Base-by-base conservation (phyloP, 2,329 filamentous ascomycete genomes). In the Fusarium euwallaceae region DNA sequence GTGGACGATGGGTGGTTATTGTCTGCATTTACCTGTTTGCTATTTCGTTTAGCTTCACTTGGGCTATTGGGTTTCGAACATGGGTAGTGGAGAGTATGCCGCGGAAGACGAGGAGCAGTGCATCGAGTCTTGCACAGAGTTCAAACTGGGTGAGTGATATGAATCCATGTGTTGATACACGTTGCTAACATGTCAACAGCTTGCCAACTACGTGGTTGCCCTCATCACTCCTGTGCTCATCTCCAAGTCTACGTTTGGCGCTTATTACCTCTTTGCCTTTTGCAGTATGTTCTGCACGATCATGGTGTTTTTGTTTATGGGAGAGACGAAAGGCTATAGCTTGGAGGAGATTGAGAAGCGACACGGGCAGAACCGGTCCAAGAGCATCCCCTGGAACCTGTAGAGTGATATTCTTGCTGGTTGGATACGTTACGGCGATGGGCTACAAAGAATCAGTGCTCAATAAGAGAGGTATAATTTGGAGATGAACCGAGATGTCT, bases 51-150 rank as follows among this genome's bases (percentile, higher is more conserved):
- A 84, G 80, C 20, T 79, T 79, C 2, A 86, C 87, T 0, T 91
- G 89, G 88, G 89, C 84, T 0, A 85, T 91, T 6, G 83, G 84
- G 0, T 83, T 89, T 56, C 85, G 87, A 48, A 86, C 90, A 0
- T 91, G 88, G 72, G 82, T 86, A 0, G 84, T 87, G 0, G 90
- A 92, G 77, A 90, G 89, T 51, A 86, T 90, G 75, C 89, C 89
- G 0, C 83, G 86, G 24, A 81, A 83, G 11, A 91, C 88, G 1
- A 83, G 90, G 3, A 89, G 88, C 2, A 87, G 86, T 16, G 89
- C 88, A 1, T 88, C 87, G 0, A 87, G 85, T 56, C 78, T 91
- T 32, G 88, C 87, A 1, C 86, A 90, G 66, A 86, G 88, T 4
- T 83, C 85, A 17, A 89, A 89, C 58, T 90, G 88, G 84, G 83